Base-by-base conservation (phyloP, 768 basidiomycete genomes). In the Tubosaeta sp. region DNA sequence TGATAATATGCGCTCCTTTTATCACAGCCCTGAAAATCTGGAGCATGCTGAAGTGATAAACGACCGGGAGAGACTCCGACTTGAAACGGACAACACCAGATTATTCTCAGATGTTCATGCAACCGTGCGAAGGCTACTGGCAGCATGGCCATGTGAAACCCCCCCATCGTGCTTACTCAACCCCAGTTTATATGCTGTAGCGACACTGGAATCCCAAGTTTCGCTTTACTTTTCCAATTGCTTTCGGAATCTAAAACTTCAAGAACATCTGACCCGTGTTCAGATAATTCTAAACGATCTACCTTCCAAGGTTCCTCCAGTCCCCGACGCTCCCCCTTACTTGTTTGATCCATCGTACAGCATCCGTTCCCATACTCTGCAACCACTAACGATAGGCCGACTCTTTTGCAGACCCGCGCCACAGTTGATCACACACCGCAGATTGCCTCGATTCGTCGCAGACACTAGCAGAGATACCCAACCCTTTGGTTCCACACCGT, bases 361-460 rank as follows among this genome's bases (percentile, higher is more conserved):
- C 11, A 7, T 7, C 16, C 22, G 34, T 27, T 5, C 45, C 11
- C n/a, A 12, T 14, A 21, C 6, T 6, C 21, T 25, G 7, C 39
- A 31, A 21, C 8, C 25, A 2, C 13, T 48, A 5, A 18, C 34
- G 3, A 0, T 48, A 14, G 49, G 31, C 18, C 46, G 41, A 1
- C 40, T 57, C 6, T 52, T 51, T 19, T 14, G 27, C 19, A 32
- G 58, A 29, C 7, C 42, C 5, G 34, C 51, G 1, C 58, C 61
- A 4, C 4, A 9, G 3, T 22, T 46, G 19, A 38, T 1, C 9
- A 3, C 3, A 10, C 9, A 24, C 1, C 3, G 35, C 22, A 10
- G 12, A 16, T 21, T 49, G 3, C 14, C 31, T 13, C 31, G 19
- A 10, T 24, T 34, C 16, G 2, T 4, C 6, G n/a, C 36, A 13